Conservation (phyloP, 441 rosid species). For the Adansonia rubrostipa region DNA sequence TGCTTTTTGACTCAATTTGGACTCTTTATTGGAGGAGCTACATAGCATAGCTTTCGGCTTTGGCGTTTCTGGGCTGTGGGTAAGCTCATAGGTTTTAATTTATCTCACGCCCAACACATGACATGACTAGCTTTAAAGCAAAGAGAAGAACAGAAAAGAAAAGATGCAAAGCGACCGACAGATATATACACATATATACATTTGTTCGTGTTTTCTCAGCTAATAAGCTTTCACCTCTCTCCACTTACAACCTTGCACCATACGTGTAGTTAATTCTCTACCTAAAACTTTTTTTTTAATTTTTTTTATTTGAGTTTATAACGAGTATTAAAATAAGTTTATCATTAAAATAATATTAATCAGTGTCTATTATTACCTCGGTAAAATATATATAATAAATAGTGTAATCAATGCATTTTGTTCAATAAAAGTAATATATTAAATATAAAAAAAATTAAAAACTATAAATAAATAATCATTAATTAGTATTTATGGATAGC, state of each 20-base stretch:
- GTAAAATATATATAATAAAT: too few relatives aligned
- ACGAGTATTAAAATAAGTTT: not conserved
- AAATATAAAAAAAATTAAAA: too few relatives aligned
- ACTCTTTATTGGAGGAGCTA: slow-evolving; percentile 18
- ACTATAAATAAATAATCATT: too few relatives aligned
- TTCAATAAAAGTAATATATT: not conserved
- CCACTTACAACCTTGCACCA: slow-evolving; percentile 18
- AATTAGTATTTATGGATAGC: too few relatives aligned
- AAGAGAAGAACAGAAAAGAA: slow-evolving; percentile 34
- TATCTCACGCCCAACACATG: slow-evolving; percentile 45
- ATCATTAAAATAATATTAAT: not conserved
- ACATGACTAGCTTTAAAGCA: slow-evolving; percentile 62
- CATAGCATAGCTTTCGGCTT: not conserved
- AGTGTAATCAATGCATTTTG: too few relatives aligned
- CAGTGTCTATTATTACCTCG: not conserved
- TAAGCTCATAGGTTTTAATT: not conserved
- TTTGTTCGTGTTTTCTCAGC: not conserved
- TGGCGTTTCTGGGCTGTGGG: not conserved
- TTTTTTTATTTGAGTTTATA: not conserved
- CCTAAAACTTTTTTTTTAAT: not conserved
- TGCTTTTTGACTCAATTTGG: slow-evolving; percentile 30
- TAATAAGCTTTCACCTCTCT: not conserved
- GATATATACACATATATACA: too few relatives aligned
- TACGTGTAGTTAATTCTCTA: not conserved
- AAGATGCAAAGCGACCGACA: not conserved